Evolutionary conservation across 106 monocot species (phyloP), one percentile per base, ranked within the genome.

Genomic region (Acorus gramineus): DNA sequence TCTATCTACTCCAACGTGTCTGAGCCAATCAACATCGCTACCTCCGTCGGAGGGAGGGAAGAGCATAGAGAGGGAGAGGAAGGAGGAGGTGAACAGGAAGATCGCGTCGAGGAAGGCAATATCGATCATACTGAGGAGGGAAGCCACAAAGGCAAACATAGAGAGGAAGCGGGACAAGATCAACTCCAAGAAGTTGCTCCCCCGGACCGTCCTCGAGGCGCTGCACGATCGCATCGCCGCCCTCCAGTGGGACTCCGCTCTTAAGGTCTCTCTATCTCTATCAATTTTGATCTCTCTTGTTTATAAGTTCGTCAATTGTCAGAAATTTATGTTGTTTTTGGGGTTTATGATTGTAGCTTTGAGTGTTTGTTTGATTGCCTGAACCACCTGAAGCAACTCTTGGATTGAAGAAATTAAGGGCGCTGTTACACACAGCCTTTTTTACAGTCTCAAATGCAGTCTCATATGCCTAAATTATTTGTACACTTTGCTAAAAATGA

Each of bases 21-120:
- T 28, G 28, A 28, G 28, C 28, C 28, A 28, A 28, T 28, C 28
- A 28, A 28, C 28, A 28, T 28, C 28, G 28, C 28, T 28, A 28
- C 28, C 28, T 28, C 28, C 28, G 28, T 28, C 28, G 11, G 42
- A 59, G 61, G 50, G 50, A 53, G 53, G 42, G 55, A 63, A 3
- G 60, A 59, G 8, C 49, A 69, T 12, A 67, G 76, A 70, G 51
- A 69, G 45, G 60, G 79, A 78, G 71, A 62, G 69, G 70, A 81
- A 59, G 71, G 90, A 90, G 69, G 85, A 80, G 68, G 75, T 70
- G 68, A 96, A 90, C 78, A 60, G 85, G 7, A 90, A 75, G 66
- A 87, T 96, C 44, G 90, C 95, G 4, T 96, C 95, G 11, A 67
- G 81, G 67, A 96, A 96, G 74, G 95, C 95, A n/a, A 81, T 96